Evolutionary conservation across 2,329 filamentous ascomycete genomes (phyloP).

Genomic region (Phyllosticta citribraziliensis): DNA sequence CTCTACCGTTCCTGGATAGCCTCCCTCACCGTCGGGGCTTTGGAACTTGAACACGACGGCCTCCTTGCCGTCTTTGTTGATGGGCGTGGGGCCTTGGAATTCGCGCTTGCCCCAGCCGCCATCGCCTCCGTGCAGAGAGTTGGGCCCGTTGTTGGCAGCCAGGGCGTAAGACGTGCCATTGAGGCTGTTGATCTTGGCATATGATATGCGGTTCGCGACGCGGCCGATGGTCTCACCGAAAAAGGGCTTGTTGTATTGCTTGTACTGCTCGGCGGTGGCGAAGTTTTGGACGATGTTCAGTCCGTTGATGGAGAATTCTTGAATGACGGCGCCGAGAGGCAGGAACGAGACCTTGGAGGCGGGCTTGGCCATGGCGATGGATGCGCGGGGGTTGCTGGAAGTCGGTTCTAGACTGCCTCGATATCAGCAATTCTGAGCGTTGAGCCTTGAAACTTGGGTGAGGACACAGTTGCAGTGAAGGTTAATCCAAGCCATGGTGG

Average conservation of each 20-base stretch:
- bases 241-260: slow-evolving; percentile 62
- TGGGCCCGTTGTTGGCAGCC: slow-evolving; percentile 64
- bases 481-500: neutral
- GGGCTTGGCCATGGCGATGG: slow-evolving; percentile 1
- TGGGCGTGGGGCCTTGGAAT: slow-evolving; percentile 61
- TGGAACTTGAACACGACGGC: slow-evolving; percentile 40
- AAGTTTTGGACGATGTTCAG: slow-evolving; percentile 87
- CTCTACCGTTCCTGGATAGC: slow-evolving; percentile 79
- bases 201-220: slow-evolving; percentile 68
- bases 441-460: neutral
- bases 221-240: slow-evolving; percentile 93
- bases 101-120: slow-evolving; percentile 73
- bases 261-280: slow-evolving; percentile 64
- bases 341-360: slow-evolving; percentile 42
- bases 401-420: neutral
- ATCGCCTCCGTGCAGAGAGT: slow-evolving; percentile 48
- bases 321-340: slow-evolving; percentile 67
- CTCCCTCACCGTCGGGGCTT: slow-evolving; percentile 76
- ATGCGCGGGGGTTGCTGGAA: neutral
- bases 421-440: neutral
- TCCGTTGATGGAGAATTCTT: slow-evolving; percentile 67
- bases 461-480: neutral
- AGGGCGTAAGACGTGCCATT: slow-evolving; percentile 64
- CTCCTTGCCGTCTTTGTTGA: slow-evolving; percentile 35
- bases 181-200: slow-evolving; percentile 59